Evolutionary conservation across 805 yeast genomes (phyloP).

Genomic region (Starmerella floris): DNA sequence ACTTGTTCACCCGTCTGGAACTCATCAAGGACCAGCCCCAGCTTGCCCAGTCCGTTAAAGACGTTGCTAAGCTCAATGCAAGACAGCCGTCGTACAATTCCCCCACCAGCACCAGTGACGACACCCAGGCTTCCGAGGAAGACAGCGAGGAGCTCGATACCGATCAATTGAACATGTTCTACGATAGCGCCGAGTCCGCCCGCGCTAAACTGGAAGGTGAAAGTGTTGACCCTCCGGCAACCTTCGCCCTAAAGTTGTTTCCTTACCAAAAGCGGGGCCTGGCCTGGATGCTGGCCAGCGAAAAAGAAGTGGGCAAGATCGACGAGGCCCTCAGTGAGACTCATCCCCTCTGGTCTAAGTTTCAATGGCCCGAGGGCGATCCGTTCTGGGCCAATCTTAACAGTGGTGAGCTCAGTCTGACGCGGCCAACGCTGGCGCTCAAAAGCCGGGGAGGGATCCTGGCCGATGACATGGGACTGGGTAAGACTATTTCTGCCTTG

Average conservation of each 20-base stretch:
- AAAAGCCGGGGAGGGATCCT: constrained; percentile 68
- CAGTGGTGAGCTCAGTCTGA: constrained; percentile 62
- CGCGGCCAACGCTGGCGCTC: constrained; percentile 51
- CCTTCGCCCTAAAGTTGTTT: constrained; percentile 47
- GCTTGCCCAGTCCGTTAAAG: neutral
- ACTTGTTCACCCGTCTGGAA: constrained; percentile 40
- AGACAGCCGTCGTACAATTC: neutral
- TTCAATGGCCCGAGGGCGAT: constrained; percentile 48
- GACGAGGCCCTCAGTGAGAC: constrained; percentile 31
- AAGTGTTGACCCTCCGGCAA: constrained; percentile 48
- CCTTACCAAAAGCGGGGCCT: constrained; percentile 75
- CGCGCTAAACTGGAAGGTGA: constrained; percentile 21
- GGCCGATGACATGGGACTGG: constrained; percentile 96
- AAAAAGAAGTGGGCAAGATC: constrained; percentile 42
- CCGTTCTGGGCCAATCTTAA: constrained; percentile 64
- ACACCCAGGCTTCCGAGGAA: constrained; percentile 23
- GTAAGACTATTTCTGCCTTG: constrained; percentile 77
- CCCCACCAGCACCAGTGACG: neutral
- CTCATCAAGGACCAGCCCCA: constrained; percentile 7
- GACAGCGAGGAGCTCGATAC: constrained; percentile 37
- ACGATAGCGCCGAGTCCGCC: constrained; percentile 42
- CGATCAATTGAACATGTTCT: constrained; percentile 65
- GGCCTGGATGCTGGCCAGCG: constrained; percentile 80
- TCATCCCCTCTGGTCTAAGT: constrained; percentile 79
- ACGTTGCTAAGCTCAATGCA: neutral